Percentiles rank a stretch among this genome's conserved stretches.
phyloP scores from a whole-genome alignment of 257 asterid genomes.

The Vinca minor region DNA sequence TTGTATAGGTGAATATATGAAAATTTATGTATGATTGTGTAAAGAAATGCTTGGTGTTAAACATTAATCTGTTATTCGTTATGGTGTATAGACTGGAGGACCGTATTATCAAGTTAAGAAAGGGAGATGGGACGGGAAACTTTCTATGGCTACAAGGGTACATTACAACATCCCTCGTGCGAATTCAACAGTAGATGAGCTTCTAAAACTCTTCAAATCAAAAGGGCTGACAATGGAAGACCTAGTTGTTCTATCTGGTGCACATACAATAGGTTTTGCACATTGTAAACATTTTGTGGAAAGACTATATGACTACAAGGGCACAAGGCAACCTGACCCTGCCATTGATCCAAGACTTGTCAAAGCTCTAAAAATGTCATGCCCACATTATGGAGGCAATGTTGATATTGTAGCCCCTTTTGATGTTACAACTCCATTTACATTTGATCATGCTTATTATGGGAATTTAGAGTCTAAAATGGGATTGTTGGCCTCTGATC shows the following conservation, averaged over 20 bases:
- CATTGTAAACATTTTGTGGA: constrained; percentile 66
- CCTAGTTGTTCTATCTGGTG: constrained; percentile 79
- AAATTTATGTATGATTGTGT: not conserved
- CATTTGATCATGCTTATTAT: constrained; percentile 80
- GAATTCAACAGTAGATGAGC: constrained; percentile 55
- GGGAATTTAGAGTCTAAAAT: constrained; percentile 71
- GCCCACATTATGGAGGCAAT: constrained; percentile 80
- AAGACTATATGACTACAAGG: constrained; percentile 59
- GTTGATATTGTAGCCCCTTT: constrained; percentile 70
- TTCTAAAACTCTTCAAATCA: constrained; percentile 50
- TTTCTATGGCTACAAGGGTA: constrained; percentile 65
- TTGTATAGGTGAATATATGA: not conserved
- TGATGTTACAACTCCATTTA: constrained; percentile 86
- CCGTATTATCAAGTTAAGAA: constrained; percentile 85
- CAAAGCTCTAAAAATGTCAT: constrained; percentile 74
- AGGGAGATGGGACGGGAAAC: constrained; percentile 94
- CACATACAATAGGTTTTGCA: constrained; percentile 89
- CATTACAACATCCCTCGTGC: constrained; percentile 60
- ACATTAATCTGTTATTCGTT: not conserved
- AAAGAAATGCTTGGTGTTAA: not conserved
- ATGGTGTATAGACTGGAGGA: constrained; percentile 55
- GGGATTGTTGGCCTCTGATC: constrained; percentile 74
- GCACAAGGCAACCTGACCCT: constrained; percentile 60
- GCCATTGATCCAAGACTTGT: constrained; percentile 60
- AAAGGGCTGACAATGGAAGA: constrained; percentile 72